phyloP scores from a whole-genome alignment of 352 stramenopile species.

The Globisporangium uncinulatum region DNA sequence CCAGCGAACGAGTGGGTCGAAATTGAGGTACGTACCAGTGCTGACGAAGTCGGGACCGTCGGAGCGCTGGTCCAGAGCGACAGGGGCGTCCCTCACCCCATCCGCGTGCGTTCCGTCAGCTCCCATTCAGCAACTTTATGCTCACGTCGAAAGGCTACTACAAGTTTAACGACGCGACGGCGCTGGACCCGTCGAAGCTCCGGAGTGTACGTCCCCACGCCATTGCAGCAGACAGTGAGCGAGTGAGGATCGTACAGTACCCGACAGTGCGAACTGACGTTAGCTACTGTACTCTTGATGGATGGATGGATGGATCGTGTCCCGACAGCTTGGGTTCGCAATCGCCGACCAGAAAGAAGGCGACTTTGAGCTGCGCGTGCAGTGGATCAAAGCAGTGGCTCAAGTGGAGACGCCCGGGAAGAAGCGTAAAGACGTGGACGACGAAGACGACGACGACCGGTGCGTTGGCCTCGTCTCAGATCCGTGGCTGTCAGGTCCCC shows the following conservation, averaged over 20 bases:
- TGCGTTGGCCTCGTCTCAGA: neutral
- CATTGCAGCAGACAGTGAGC: neutral
- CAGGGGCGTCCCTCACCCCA: too few relatives aligned
- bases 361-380: constrained; percentile 74
- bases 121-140: constrained; percentile 77
- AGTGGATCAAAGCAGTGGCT: constrained; percentile 84
- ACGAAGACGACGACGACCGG: constrained; percentile 18
- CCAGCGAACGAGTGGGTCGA: constrained; percentile 81
- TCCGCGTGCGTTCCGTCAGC: constrained; percentile 17
- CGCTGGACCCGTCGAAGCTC: constrained; percentile 69
- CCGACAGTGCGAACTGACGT: too few relatives aligned
- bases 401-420: constrained; percentile 35
- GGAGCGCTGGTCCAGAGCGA: too few relatives aligned
- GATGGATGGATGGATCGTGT: neutral
- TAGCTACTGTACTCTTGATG: neutral
- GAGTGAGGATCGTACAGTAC: too few relatives aligned
- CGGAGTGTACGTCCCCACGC: constrained; percentile 40
- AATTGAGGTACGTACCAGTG: constrained; percentile 55
- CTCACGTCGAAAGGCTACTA: constrained; percentile 79
- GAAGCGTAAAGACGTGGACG: constrained; percentile 20
- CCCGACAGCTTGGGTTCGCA: constrained; percentile 67
- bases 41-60: too few relatives aligned
- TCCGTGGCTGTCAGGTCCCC: neutral
- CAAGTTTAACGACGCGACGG: constrained; percentile 71
- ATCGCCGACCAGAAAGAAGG: constrained; percentile 85